phyloP scores from a whole-genome alignment of 139 green algal species.

The Picochlorum costavermella region DNA sequence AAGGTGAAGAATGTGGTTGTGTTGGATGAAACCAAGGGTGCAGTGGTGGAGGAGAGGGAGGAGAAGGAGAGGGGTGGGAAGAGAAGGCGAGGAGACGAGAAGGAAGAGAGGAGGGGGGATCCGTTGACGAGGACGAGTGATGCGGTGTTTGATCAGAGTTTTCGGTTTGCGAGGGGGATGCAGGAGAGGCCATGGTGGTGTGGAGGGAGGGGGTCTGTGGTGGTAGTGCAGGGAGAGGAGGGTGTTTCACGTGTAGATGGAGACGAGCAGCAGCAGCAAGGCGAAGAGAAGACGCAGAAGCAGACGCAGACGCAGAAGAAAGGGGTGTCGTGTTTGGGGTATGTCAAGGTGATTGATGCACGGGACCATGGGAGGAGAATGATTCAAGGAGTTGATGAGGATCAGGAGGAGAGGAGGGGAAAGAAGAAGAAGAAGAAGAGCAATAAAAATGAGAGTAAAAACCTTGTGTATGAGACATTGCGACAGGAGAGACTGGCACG shows the following conservation, averaged over 20 bases:
- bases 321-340: background rate
- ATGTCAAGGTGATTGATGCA: background rate
- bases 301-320: background rate
- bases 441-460: slow-evolving; percentile 38
- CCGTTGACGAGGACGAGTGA: slow-evolving; percentile 62
- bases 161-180: slow-evolving; percentile 49
- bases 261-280: background rate
- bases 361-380: background rate
- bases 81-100: slow-evolving; percentile 13
- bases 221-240: background rate
- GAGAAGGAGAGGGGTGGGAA: background rate
- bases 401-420: background rate
- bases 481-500: background rate
- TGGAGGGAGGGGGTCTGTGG: background rate
- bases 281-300: background rate
- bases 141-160: slow-evolving; percentile 70
- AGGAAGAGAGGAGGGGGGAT: slow-evolving; percentile 45
- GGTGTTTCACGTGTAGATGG: background rate
- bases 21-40: background rate
- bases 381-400: slow-evolving; percentile 18
- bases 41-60: background rate
- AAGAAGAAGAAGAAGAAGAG: slow-evolving; percentile 31
- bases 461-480: background rate
- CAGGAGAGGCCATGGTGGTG: background rate
- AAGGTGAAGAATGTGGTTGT: background rate